Base-by-base conservation (phyloP, 2,329 filamentous ascomycete genomes). In the Epichloe bromicola region DNA sequence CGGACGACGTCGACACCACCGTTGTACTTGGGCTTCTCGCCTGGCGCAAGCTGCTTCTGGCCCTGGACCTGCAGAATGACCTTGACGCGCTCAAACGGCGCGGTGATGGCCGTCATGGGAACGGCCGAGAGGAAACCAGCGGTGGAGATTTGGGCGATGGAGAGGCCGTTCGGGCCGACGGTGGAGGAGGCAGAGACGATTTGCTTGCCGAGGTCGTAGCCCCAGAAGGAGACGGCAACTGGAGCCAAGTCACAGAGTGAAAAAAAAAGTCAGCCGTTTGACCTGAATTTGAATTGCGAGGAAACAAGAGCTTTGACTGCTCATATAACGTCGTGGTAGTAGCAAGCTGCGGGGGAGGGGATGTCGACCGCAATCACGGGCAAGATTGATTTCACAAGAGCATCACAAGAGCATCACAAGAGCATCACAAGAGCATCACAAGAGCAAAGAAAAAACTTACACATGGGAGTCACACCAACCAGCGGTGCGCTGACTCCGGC, bases 91-190 rank as follows among this genome's bases (percentile, higher is more conserved):
- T 98, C 93, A 67, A 98, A 97, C 54, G 93, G 93, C 4, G 93
- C 93, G n/a, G 93, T 97, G 73, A 98, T 96, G 69, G 88, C 71
- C 4, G 93, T 98, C 88, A 95, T 95, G 62, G 93, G 93, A 54
- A 98, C 86, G 54, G 93, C 93, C 64, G 88, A 95, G 79, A 98
- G 94, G 80, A 96, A 96, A 57, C 93, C 93, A 14, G 93, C 93
- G 37, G 88, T 80, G 36, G 88, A 93, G 70, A 94, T 83, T 69
- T 98, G 93, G 42, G 75, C 85, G 63, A 96, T 89, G 53, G 83
- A 82, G 71, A 87, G 88, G 67, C 88, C 81, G 58, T 82, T 74
- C 49, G 85, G 80, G 20, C 74, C 75, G 53, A 83, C 80, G 15
- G 77, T 75, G 36, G 83, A 83, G 58, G 85, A 69, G 55, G 70